phyloP scores from a whole-genome alignment of 2,329 filamentous ascomycete genomes.

The Thelonectria discophora region DNA sequence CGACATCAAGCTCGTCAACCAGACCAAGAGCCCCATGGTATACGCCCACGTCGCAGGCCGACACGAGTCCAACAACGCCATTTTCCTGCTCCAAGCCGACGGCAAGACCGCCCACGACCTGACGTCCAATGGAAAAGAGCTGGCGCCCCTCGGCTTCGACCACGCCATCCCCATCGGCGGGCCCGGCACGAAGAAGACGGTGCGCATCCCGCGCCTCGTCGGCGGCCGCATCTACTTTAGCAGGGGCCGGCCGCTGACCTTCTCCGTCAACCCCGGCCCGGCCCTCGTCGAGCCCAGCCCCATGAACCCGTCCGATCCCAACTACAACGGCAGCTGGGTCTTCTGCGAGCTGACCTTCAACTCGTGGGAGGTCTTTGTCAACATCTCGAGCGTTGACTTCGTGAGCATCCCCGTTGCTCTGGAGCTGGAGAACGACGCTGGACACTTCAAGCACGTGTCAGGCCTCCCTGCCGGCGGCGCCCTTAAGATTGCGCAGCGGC shows the following conservation, averaged over 20 bases:
- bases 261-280: constrained; percentile 75
- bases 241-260: constrained; percentile 67
- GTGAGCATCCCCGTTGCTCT: constrained; percentile 71
- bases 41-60: constrained; percentile 77
- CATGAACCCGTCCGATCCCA: constrained; percentile 70
- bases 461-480: constrained; percentile 60
- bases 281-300: constrained; percentile 79
- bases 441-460: constrained; percentile 55
- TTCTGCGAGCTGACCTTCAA: constrained; percentile 78
- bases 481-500: constrained; percentile 53
- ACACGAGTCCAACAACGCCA: constrained; percentile 54
- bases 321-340: constrained; percentile 69
- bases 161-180: constrained; percentile 71
- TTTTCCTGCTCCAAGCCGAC: constrained; percentile 55
- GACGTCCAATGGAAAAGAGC: constrained; percentile 60
- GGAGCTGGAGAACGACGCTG: constrained; percentile 57
- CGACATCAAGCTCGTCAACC: constrained; percentile 71
- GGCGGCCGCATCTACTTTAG: constrained; percentile 79
- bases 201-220: constrained; percentile 74
- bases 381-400: constrained; percentile 81
- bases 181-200: constrained; percentile 65
- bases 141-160: constrained; percentile 63
- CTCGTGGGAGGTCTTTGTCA: constrained; percentile 67
- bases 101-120: constrained; percentile 74
- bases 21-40: constrained; percentile 63